Conservation (phyloP, 768 basidiomycete genomes). For the Rhizopogon vesiculosus region DNA sequence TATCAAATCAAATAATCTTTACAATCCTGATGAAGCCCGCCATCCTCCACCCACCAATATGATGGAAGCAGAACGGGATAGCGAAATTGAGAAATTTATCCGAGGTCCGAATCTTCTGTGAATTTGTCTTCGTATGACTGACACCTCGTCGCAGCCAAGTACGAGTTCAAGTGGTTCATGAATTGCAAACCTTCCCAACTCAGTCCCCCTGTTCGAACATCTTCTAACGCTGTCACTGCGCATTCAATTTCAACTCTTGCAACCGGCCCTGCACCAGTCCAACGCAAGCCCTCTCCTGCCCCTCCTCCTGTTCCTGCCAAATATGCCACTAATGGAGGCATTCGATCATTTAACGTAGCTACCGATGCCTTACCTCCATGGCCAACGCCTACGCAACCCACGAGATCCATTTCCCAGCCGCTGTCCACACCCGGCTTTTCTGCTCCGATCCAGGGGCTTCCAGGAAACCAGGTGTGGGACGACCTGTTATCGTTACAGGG, state of each 20-base stretch:
- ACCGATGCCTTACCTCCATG: conserved; percentile 9
- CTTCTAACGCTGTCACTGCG: conserved; percentile 21
- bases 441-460: conserved; percentile 13
- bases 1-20: conserved; percentile 68
- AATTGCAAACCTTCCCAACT: conserved; percentile 43
- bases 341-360: conserved; percentile 6
- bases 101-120: conserved; percentile 46
- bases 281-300: conserved; percentile 16
- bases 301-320: conserved; percentile 23
- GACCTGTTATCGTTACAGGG: conserved; percentile 49
- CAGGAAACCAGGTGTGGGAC: conserved; percentile 47
- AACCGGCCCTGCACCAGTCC: conserved; percentile 5
- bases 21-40: conserved; percentile 79
- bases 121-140: background rate
- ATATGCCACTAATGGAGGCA: conserved; percentile 15
- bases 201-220: conserved; percentile 36
- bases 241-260: conserved; percentile 12
- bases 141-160: conserved; percentile 54
- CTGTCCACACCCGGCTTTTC: conserved; percentile 9
- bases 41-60: conserved; percentile 81
- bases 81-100: conserved; percentile 89
- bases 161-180: conserved; percentile 70
- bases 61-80: conserved; percentile 76
- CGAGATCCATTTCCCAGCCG: conserved; percentile 33
- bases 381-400: conserved; percentile 4